Evolutionary conservation across 2,329 filamentous ascomycete species (phyloP).

Genomic region (Incumbomyces delicatus): DNA sequence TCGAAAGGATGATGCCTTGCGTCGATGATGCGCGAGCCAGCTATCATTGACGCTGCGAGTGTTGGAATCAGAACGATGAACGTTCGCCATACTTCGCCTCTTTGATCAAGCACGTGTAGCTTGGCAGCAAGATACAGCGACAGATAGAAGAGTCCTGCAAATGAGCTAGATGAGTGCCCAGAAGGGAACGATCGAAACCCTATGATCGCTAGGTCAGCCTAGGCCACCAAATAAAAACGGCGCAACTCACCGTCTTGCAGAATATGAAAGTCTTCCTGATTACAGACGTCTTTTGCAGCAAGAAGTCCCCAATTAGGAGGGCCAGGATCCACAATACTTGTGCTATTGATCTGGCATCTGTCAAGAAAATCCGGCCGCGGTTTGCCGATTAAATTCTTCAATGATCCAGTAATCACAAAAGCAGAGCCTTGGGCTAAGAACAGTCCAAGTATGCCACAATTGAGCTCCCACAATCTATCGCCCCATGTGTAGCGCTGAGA

Average conservation of each 20-base stretch:
- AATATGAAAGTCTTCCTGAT: slow-evolving; percentile 38
- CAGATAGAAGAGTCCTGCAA: slow-evolving; percentile 51
- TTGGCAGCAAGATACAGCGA: slow-evolving; percentile 51
- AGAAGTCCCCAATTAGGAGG: slow-evolving; percentile 32
- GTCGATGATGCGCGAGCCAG: slow-evolving; percentile 52
- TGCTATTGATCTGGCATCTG: slow-evolving; percentile 37
- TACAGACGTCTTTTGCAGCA: slow-evolving; percentile 40
- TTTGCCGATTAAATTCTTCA: slow-evolving; percentile 52
- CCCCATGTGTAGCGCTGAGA: slow-evolving; percentile 41
- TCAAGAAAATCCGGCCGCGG: slow-evolving; percentile 51
- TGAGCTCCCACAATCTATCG: slow-evolving; percentile 52
- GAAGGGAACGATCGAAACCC: slow-evolving; percentile 15
- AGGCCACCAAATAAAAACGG: neutral
- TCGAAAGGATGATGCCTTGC: slow-evolving; percentile 53
- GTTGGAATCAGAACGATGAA: slow-evolving; percentile 45
- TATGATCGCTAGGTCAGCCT: slow-evolving; percentile 7
- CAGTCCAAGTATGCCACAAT: slow-evolving; percentile 50
- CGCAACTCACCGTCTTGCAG: slow-evolving; percentile 44
- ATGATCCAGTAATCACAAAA: slow-evolving; percentile 47
- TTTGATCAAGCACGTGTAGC: slow-evolving; percentile 49
- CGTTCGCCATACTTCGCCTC: slow-evolving; percentile 51
- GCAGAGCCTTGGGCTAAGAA: slow-evolving; percentile 44
- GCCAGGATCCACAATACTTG: slow-evolving; percentile 26
- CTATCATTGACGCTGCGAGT: slow-evolving; percentile 45
- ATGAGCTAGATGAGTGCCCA: slow-evolving; percentile 43